Conservation (phyloP, 2,329 filamentous ascomycete genomes). For the Ophiostoma pallidulum region DNA sequence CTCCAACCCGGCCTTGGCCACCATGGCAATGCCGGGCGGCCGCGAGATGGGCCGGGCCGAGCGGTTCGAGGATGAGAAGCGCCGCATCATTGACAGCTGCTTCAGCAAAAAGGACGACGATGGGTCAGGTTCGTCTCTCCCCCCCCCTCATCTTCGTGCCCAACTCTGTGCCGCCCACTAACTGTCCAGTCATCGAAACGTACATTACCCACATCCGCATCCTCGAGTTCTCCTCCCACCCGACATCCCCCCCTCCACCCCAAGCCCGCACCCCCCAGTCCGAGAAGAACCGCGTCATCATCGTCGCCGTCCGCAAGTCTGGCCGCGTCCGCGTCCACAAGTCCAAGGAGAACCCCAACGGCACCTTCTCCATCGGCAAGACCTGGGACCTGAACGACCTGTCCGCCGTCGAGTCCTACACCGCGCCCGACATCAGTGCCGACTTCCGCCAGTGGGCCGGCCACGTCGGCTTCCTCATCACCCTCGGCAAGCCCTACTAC, state of each 20-base stretch:
- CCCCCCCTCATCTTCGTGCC: too few relatives aligned
- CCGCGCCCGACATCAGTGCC: conserved; percentile 47
- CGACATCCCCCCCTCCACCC: conserved; percentile 75
- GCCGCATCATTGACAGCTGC: conserved; percentile 86
- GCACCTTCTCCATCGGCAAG: conserved; percentile 93
- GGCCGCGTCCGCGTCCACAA: conserved; percentile 94
- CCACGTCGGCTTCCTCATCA: conserved; percentile 76
- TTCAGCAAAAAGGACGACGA: conserved; percentile 84
- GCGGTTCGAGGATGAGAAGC: conserved; percentile 93
- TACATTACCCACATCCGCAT: conserved; percentile 97
- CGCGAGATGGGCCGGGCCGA: conserved; percentile 51
- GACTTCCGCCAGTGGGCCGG: conserved; percentile 67
- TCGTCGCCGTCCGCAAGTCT: conserved; percentile 86
- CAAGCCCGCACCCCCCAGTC: conserved; percentile 57
- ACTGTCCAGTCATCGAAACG: conserved; percentile 62
- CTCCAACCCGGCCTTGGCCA: neutral
- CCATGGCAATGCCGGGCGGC: conserved; percentile 25
- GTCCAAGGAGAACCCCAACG: conserved; percentile 88
- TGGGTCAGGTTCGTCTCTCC: conserved; percentile 58
- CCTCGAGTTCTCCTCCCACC: conserved; percentile 73
- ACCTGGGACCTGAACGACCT: conserved; percentile 96
- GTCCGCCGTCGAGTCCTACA: conserved; percentile 72
- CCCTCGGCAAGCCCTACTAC: conserved; percentile 88
- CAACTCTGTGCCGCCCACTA: conserved; percentile 6
- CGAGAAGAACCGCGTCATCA: conserved; percentile 85